Evolutionary conservation across 1,284 basidiomycete genomes (phyloP).

Genomic region (Apiotrichum veenhuisii): DNA sequence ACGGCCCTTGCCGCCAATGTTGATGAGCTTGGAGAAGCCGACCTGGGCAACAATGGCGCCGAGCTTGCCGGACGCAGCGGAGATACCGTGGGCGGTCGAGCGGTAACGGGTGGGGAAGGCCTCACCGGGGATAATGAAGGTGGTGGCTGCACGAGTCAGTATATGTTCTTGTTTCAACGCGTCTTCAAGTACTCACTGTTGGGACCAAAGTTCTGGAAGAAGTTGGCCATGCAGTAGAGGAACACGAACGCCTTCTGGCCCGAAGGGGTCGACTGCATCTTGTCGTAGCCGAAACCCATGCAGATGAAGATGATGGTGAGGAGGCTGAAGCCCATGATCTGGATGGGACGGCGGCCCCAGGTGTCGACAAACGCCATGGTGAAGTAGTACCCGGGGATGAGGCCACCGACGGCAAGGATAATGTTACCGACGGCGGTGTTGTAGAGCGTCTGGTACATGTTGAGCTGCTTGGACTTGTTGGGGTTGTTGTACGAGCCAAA

Average conservation of each 20-base stretch:
- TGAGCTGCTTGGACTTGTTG: slow-evolving; percentile 30
- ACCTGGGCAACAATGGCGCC: slow-evolving; percentile 80
- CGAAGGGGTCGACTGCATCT: slow-evolving; percentile 57
- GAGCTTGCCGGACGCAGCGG: slow-evolving; percentile 74
- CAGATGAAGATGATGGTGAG: slow-evolving; percentile 51
- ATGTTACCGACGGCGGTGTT: slow-evolving; percentile 54
- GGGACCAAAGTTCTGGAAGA: slow-evolving; percentile 59
- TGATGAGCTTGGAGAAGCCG: slow-evolving; percentile 65
- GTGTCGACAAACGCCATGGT: slow-evolving; percentile 46
- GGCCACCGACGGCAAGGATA: slow-evolving; percentile 61
- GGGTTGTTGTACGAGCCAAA: slow-evolving; percentile 50
- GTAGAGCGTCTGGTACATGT: slow-evolving; percentile 38
- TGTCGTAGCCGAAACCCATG: slow-evolving; percentile 67
- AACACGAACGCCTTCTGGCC: slow-evolving; percentile 57
- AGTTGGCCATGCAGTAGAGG: slow-evolving; percentile 51
- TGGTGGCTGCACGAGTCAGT: slow-evolving; percentile 56
- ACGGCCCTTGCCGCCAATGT: slow-evolving; percentile 61
- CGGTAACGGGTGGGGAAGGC: slow-evolving; percentile 82
- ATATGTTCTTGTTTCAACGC: no score
- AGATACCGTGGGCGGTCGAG: slow-evolving; percentile 78
- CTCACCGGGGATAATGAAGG: slow-evolving; percentile 76
- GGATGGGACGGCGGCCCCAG: slow-evolving; percentile 50
- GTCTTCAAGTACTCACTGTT: background rate
- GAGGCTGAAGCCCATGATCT: slow-evolving; percentile 70
- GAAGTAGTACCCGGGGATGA: slow-evolving; percentile 53